phyloP scores from a whole-genome alignment of 164 flowering plant genomes.

The Nelumbo lutea region DNA sequence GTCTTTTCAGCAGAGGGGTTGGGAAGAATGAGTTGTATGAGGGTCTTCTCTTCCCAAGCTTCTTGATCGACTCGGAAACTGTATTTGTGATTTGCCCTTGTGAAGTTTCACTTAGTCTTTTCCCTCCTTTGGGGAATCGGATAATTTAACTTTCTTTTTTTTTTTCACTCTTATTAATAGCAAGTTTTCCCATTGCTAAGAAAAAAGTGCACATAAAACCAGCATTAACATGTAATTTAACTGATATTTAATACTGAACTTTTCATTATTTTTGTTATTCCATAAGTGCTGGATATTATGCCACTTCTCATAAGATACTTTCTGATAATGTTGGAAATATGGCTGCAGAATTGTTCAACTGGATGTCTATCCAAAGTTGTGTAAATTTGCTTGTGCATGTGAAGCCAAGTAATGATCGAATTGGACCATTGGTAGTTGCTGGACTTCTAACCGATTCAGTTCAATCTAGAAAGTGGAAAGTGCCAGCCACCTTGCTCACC shows the following conservation, averaged over 20 bases:
- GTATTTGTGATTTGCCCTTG: no score
- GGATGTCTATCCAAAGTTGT: slow-evolving; percentile 61
- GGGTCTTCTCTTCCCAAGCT: no score
- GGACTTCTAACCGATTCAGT: slow-evolving; percentile 51
- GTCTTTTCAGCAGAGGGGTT: no score
- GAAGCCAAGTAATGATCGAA: slow-evolving; percentile 51
- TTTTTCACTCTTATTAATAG: no score
- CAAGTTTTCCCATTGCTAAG: no score
- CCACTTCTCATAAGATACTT: background rate
- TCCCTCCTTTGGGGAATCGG: background rate
- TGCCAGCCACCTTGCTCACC: slow-evolving; percentile 35
- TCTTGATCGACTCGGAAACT: no score
- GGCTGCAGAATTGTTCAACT: slow-evolving; percentile 41
- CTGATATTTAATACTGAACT: background rate
- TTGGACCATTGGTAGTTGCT: slow-evolving; percentile 61
- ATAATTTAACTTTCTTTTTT: no score
- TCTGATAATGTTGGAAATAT: slow-evolving; percentile 9
- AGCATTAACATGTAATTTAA: no score
- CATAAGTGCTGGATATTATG: background rate
- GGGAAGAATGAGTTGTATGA: no score
- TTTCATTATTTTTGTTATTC: background rate
- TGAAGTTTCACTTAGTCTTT: background rate
- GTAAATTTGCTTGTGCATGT: slow-evolving; percentile 47
- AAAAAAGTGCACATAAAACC: no score
- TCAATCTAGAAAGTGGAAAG: slow-evolving; percentile 27